These are phyloP conservation scores for Picea sitchensis DNA, from an alignment of 75 land plant genomes.

Conservation along the genomic window DNA sequence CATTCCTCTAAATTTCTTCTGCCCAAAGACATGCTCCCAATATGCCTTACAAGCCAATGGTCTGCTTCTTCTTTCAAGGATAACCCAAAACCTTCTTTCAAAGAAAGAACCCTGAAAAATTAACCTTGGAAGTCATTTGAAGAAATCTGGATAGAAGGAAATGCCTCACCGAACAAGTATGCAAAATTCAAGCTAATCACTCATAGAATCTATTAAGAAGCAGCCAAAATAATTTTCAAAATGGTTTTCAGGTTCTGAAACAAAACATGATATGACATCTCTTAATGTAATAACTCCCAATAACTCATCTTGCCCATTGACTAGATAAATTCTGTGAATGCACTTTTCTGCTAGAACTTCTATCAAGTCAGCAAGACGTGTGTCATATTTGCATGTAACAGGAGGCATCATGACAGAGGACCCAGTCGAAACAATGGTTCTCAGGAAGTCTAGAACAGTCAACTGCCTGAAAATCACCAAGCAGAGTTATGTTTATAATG, in stretches of 20 bases:
- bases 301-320: constrained; percentile 42
- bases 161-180: too few species aligned
- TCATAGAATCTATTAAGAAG: constrained; percentile 36
- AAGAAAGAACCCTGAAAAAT: too few species aligned
- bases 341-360: constrained; percentile 53
- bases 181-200: background rate
- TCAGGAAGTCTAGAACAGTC: constrained; percentile 73
- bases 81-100: too few species aligned
- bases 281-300: constrained; percentile 80
- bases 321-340: constrained; percentile 76
- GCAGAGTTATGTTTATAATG: background rate
- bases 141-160: too few species aligned
- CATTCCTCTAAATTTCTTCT: too few species aligned
- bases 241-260: constrained; percentile 66
- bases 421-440: constrained; percentile 26
- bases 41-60: too few species aligned
- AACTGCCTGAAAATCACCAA: constrained; percentile 54
- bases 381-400: constrained; percentile 52
- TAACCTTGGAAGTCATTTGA: too few species aligned
- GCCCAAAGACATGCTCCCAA: too few species aligned
- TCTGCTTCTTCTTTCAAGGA: too few species aligned
- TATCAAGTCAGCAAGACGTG: constrained; percentile 65
- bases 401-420: constrained; percentile 47
- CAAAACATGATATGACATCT: constrained; percentile 91
- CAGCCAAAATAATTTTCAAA: constrained; percentile 60